These are phyloP conservation scores for Globisporangium nodosum DNA, from an alignment of 352 stramenopile genomes.

Conservation along the genomic window DNA sequence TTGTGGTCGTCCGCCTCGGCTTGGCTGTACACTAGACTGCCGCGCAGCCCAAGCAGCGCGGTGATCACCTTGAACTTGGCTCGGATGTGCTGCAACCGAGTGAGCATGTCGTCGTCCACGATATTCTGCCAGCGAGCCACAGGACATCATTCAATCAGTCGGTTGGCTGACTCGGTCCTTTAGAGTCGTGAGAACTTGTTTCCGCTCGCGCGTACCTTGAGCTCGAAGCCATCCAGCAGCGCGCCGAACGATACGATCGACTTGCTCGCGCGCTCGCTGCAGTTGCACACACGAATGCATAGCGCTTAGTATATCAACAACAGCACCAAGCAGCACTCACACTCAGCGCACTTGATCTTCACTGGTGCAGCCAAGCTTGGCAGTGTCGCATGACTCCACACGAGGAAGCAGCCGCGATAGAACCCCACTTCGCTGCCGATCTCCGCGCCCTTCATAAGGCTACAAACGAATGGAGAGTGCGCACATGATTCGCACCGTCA, in stretches of 20 bases:
- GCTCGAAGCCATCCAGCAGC: constrained; percentile 48
- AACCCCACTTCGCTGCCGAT: constrained; percentile 81
- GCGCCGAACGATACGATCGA: constrained; percentile 51
- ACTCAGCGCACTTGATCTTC: constrained; percentile 21
- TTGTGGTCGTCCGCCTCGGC: constrained; percentile 70
- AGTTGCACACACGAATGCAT: neutral
- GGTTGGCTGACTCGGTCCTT: no score
- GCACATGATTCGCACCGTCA: neutral
- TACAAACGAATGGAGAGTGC: neutral
- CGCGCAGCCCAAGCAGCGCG: constrained; percentile 45
- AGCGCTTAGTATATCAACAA: neutral
- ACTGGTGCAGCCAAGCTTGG: constrained; percentile 23
- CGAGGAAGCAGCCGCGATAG: constrained; percentile 70
- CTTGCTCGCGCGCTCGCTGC: constrained; percentile 48
- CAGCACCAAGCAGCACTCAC: neutral
- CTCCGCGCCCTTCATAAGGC: constrained; percentile 62
- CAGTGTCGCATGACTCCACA: constrained; percentile 56
- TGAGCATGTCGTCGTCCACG: constrained; percentile 72
- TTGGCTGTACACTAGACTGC: constrained; percentile 57
- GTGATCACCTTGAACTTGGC: constrained; percentile 84
- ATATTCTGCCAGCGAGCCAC: constrained; percentile 39
- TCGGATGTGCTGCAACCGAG: constrained; percentile 61
- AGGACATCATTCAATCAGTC: neutral
- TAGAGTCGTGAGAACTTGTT: neutral
- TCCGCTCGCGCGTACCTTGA: constrained; percentile 36